phyloP scores from a whole-genome alignment of 768 basidiomycete species.

The Mycena amicta region DNA sequence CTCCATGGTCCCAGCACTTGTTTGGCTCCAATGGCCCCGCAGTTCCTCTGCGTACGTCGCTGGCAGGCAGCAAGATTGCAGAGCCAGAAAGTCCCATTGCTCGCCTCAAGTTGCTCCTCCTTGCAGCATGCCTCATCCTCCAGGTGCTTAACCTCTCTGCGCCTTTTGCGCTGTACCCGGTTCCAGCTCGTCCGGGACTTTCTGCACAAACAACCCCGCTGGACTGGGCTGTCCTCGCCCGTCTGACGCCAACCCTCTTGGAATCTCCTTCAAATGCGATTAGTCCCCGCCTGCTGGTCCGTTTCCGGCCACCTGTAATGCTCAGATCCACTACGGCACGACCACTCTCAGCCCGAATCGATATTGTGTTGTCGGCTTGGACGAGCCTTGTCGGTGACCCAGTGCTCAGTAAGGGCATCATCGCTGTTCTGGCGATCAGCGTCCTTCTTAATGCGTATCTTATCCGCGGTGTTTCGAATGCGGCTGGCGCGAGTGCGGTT shows the following conservation, averaged over 20 bases:
- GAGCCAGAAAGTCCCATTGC: slow-evolving; percentile 79
- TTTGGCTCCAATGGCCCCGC: slow-evolving; percentile 15
- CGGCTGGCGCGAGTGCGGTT: slow-evolving; percentile 24
- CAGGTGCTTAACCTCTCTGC: slow-evolving; percentile 94
- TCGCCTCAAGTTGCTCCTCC: slow-evolving; percentile 86
- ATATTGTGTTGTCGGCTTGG: slow-evolving; percentile 52
- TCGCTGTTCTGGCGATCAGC: slow-evolving; percentile 80
- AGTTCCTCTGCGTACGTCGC: slow-evolving; percentile 15
- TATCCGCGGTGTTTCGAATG: slow-evolving; percentile 73
- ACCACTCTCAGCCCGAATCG: not conserved
- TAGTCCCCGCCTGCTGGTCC: slow-evolving; percentile 30
- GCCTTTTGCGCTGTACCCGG: slow-evolving; percentile 66
- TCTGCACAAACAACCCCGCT: slow-evolving; percentile 14
- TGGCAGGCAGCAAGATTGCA: slow-evolving; percentile 31
- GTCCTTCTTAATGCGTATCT: slow-evolving; percentile 92
- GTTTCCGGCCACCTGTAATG: slow-evolving; percentile 15
- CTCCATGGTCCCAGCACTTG: slow-evolving; percentile 3
- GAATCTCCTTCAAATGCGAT: not conserved
- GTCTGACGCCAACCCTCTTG: not conserved
- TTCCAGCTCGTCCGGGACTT: not conserved
- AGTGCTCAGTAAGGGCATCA: slow-evolving; percentile 92
- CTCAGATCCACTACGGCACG: slow-evolving; percentile 8
- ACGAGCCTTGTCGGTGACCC: slow-evolving; percentile 92
- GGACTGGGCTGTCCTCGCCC: slow-evolving; percentile 8
- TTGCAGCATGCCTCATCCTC: slow-evolving; percentile 87